Conservation (phyloP, 495 filamentous ascomycete genomes). For the Aspergillus asperescens region DNA sequence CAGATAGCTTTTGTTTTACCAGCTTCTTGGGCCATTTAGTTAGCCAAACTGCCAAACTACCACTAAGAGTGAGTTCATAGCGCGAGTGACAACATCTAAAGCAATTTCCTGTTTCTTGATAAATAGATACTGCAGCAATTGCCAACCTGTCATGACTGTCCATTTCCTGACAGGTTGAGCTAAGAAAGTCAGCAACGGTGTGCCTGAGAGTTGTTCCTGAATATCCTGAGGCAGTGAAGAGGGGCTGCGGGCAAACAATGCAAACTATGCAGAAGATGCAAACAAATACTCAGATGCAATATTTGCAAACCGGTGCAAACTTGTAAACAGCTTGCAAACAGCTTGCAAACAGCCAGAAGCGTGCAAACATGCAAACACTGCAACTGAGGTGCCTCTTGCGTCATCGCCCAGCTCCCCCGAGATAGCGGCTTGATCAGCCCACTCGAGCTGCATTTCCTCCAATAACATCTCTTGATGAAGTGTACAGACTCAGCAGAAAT, state of each 20-base stretch:
- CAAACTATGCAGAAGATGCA: neutral
- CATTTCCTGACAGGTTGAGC: too few relatives aligned
- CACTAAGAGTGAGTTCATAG: too few relatives aligned
- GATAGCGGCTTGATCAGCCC: neutral
- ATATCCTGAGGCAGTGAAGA: neutral
- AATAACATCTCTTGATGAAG: neutral
- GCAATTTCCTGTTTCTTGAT: too few relatives aligned
- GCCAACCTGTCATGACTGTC: too few relatives aligned
- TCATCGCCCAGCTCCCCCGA: neutral
- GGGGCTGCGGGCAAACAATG: neutral
- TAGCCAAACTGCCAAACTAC: too few relatives aligned
- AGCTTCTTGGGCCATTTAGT: too few relatives aligned
- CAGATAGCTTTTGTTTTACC: too few relatives aligned
- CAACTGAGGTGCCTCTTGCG: neutral
- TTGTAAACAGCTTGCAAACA: too few relatives aligned
- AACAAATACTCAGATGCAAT: too few relatives aligned
- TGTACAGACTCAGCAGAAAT: neutral
- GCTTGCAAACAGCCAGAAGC: neutral
- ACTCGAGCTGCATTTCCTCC: neutral
- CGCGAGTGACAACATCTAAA: too few relatives aligned
- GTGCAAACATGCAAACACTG: constrained; percentile 3
- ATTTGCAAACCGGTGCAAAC: neutral
- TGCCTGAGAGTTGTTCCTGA: neutral
- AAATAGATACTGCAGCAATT: too few relatives aligned
- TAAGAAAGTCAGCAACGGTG: too few relatives aligned